A percentile compares a stretch with the other conserved stretches of the same genome.
Evolutionary conservation across 495 filamentous ascomycete genomes (phyloP).

Genomic region (Penicillium parvum): DNA sequence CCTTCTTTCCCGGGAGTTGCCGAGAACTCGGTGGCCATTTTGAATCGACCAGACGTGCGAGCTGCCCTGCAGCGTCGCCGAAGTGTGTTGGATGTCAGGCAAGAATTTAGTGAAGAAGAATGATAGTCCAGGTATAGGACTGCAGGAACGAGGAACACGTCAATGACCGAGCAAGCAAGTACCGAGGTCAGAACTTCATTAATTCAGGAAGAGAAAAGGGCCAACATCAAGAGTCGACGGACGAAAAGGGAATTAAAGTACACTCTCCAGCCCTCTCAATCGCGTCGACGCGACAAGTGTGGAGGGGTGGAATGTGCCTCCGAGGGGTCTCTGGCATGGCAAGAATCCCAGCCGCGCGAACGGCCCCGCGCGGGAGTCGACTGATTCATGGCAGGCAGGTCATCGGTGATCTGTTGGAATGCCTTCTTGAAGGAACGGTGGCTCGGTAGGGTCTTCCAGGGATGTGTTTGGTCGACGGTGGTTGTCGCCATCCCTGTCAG

Average conservation of each 20-base stretch:
- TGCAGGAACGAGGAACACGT: neutral
- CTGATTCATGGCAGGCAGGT: neutral
- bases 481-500: conserved; percentile 15
- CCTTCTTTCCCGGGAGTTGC: conserved; percentile 26
- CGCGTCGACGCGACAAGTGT: conserved; percentile 33
- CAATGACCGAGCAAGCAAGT: conserved; percentile 8
- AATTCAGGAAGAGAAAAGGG: conserved; percentile 2
- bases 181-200: conserved; percentile 5
- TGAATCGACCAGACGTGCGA: conserved; percentile 1
- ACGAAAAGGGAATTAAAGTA: conserved; percentile 23
- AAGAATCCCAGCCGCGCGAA: conserved; percentile 25
- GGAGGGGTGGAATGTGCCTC: conserved; percentile 31
- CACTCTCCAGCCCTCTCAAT: conserved; percentile 4
- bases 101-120: neutral
- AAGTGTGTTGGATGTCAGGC: neutral
- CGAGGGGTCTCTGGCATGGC: conserved; percentile 24
- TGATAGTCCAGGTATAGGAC: neutral
- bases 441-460: conserved; percentile 3
- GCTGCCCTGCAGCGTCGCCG: conserved; percentile 13
- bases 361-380: neutral
- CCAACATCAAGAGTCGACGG: conserved; percentile 1
- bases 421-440: conserved; percentile 2
- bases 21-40: conserved; percentile 26
- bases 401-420: conserved; percentile 19
- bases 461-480: conserved; percentile 4